phyloP scores from a whole-genome alignment of 306 rosid genomes.

The Quercus mongolica region DNA sequence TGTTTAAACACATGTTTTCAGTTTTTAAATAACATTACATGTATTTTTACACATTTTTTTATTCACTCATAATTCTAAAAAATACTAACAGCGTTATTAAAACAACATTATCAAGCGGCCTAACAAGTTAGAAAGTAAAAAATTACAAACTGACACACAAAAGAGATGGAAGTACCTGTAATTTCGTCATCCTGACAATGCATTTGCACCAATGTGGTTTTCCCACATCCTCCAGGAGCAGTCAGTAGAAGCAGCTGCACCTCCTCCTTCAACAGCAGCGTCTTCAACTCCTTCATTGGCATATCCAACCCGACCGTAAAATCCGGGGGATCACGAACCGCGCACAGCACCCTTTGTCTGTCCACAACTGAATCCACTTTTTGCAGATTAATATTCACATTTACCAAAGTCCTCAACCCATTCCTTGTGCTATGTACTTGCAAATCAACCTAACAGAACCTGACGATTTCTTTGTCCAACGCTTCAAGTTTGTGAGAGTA shows the following conservation, averaged over 20 bases:
- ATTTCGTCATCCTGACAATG: slow-evolving; percentile 38
- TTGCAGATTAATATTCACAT: not conserved
- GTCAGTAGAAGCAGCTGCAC: slow-evolving; percentile 24
- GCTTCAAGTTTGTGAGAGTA: slow-evolving; percentile 8
- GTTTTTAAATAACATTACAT: too few species aligned
- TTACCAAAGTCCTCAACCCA: not conserved
- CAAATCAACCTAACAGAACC: not conserved
- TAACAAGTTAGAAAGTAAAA: not conserved
- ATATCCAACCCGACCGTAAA: slow-evolving; percentile 35
- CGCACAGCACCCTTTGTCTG: not conserved
- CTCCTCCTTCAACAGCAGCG: slow-evolving; percentile 24
- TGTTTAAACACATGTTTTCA: too few species aligned
- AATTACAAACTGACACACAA: not conserved
- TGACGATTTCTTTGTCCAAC: not conserved
- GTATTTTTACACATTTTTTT: too few species aligned
- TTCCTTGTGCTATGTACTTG: not conserved
- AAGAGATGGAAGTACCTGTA: slow-evolving; percentile 23
- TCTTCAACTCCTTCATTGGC: slow-evolving; percentile 30
- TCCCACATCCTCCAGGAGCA: slow-evolving; percentile 51
- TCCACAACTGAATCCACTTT: not conserved
- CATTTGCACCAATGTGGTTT: slow-evolving; percentile 46
- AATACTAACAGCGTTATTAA: too few species aligned
- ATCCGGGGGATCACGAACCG: slow-evolving; percentile 21
- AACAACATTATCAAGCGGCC: too few species aligned
- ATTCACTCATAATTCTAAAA: too few species aligned